Evolutionary conservation across 1,284 basidiomycete genomes (phyloP), one percentile per base, ranked within the genome.

Genomic region (Malassezia caprae): DNA sequence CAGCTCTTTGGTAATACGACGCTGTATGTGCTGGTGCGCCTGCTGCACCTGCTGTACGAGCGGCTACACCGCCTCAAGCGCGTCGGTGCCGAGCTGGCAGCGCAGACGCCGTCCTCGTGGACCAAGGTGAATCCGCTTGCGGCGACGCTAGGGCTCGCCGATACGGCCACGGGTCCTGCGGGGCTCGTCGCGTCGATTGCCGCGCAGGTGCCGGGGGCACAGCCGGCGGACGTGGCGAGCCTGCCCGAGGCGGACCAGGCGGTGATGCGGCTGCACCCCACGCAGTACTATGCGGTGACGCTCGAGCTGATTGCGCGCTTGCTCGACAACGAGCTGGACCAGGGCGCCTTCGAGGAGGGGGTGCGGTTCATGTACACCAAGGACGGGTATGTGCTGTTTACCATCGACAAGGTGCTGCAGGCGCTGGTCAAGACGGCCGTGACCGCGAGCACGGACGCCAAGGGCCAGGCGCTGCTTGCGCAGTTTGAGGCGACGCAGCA

Each of bases 321-420:
- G 46, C 96, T 96, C 69, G 88, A 90, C 68, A 85, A 82, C 58
- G 90, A 96, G 70, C 80, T 96, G 60, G 93, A 96, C 76, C 86
- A 86, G 69, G 78, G 81, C 27, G 83, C 84, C 17, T 96, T 90
- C 70, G 94, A 98, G 75, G 93, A 98, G 74, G 87, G 89, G 66
- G 84, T 94, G 80, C 79, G 94, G 57, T 89, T 88, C 82, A 91
- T 98, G 81, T 96, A 93, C 78, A 88, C 90, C 30, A 91, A 85
- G 62, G 87, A 90, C 80, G 90, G 90, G 65, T 93, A 88, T 75
- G 85, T 85, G 68, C 82, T 88, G 69, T 94, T 93, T 73, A 94
- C 90, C 0, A 78, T 94, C n/a, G 90, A 96, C 77, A 90, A 93
- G 75, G 80, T 93, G 46, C 82, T 93, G 51, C 86, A 85, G 2